Evolutionary conservation across 2,329 filamentous ascomycete genomes (phyloP).

Genomic region (Monilinia fructigena): DNA sequence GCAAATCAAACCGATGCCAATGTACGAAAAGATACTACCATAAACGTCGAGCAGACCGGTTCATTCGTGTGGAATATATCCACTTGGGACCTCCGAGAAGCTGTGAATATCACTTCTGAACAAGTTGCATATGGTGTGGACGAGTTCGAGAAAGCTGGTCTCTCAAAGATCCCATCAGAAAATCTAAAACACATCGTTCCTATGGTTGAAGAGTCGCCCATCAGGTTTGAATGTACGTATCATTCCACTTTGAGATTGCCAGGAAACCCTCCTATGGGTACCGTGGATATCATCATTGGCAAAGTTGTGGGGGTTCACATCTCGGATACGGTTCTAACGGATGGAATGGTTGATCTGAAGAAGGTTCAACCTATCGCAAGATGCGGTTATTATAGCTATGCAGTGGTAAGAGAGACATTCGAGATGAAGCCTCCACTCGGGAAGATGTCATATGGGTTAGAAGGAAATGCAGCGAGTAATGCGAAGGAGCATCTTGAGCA

Average conservation of each 20-base stretch:
- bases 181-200: slow-evolving; percentile 44
- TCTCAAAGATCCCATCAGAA: slow-evolving; percentile 49
- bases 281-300: slow-evolving; percentile 56
- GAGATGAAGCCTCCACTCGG: slow-evolving; percentile 54
- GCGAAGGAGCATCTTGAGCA: slow-evolving; percentile 14
- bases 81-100: slow-evolving; percentile 54
- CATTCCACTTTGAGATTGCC: slow-evolving; percentile 55
- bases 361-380: slow-evolving; percentile 60
- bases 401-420: slow-evolving; percentile 55
- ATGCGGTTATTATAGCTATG: slow-evolving; percentile 60
- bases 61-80: slow-evolving; percentile 60
- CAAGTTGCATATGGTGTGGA: slow-evolving; percentile 50
- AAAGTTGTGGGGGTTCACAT: slow-evolving; percentile 58
- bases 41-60: slow-evolving; percentile 55
- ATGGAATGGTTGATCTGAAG: slow-evolving; percentile 54
- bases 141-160: slow-evolving; percentile 51
- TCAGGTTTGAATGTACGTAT: slow-evolving; percentile 59
- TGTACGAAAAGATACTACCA: slow-evolving; percentile 55
- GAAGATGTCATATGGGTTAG: slow-evolving; percentile 41
- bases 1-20: slow-evolving; percentile 52
- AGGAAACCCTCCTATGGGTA: slow-evolving; percentile 56
- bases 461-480: slow-evolving; percentile 46
- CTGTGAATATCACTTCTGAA: slow-evolving; percentile 55
- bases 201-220: slow-evolving; percentile 54
- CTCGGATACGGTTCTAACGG: slow-evolving; percentile 52